Percentiles rank a stretch among this genome's conserved stretches.
phyloP scores from a whole-genome alignment of 2,329 filamentous ascomycete species.

The Xylaria sp. region DNA sequence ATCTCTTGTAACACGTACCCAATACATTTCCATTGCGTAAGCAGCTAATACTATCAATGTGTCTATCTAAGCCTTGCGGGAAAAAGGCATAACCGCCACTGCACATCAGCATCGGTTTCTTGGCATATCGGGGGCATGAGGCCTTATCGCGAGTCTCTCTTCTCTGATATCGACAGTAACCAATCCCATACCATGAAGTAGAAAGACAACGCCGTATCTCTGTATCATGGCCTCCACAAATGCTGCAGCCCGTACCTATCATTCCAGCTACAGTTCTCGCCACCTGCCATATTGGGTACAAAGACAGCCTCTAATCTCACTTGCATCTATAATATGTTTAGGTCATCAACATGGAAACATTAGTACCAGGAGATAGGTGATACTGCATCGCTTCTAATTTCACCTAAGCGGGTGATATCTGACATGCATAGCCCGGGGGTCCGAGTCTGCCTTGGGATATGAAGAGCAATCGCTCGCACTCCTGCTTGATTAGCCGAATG shows the following conservation, averaged over 20 bases:
- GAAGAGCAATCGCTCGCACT: background rate
- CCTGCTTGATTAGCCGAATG: too few species aligned
- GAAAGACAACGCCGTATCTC: background rate
- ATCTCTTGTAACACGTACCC: background rate
- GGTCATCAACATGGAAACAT: background rate
- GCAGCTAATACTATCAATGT: background rate
- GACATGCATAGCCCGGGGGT: background rate
- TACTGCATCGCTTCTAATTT: background rate
- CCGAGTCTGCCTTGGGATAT: background rate
- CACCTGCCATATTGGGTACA: conserved; percentile 8
- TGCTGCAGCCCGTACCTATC: background rate
- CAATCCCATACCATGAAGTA: background rate
- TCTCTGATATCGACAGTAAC: background rate
- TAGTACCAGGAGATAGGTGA: background rate
- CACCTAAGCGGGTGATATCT: background rate
- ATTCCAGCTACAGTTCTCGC: background rate
- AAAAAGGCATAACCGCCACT: background rate
- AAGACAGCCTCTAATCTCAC: conserved; percentile 2
- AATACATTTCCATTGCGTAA: background rate
- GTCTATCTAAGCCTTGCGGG: background rate
- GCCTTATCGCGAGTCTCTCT: background rate
- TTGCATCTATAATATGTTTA: background rate
- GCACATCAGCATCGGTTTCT: background rate
- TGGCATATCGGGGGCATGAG: background rate
- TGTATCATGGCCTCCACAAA: conserved; percentile 12